Percentiles rank a stretch among this genome's conserved stretches.
Evolutionary conservation across 352 stramenopile species (phyloP).

Genomic region (Paralagenidium karlingii): DNA sequence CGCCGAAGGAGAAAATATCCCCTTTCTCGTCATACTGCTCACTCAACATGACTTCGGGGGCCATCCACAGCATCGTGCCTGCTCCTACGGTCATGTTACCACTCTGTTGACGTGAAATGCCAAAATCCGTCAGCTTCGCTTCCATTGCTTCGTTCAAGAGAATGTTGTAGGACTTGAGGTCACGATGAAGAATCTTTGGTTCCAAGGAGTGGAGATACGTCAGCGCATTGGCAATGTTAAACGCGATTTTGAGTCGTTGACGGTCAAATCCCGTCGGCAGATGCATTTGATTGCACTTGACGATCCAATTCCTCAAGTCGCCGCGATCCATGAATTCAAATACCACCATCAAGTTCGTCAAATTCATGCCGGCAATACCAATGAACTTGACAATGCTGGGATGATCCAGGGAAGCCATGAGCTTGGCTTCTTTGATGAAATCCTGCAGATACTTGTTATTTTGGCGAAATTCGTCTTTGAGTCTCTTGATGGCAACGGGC

Average conservation of each 20-base stretch:
- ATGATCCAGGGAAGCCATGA: slow-evolving; percentile 43
- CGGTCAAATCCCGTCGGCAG: slow-evolving; percentile 15
- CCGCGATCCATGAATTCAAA: slow-evolving; percentile 59
- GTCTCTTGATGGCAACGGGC: too few species aligned
- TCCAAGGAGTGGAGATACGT: slow-evolving; percentile 50
- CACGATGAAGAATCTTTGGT: slow-evolving; percentile 35
- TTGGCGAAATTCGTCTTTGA: too few species aligned
- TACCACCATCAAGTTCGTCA: slow-evolving; percentile 36
- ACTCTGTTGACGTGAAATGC: slow-evolving; percentile 23
- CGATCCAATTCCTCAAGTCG: slow-evolving; percentile 35
- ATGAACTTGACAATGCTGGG: slow-evolving; percentile 51
- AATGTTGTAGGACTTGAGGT: slow-evolving; percentile 53
- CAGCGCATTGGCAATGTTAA: slow-evolving; percentile 35
- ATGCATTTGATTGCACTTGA: slow-evolving; percentile 15
- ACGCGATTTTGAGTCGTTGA: slow-evolving; percentile 35
- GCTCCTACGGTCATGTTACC: slow-evolving; percentile 33
- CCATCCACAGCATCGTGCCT: slow-evolving; percentile 35
- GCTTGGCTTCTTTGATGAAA: too few species aligned
- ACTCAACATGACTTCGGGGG: slow-evolving; percentile 33
- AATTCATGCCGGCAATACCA: slow-evolving; percentile 42
- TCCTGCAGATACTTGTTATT: too few species aligned
- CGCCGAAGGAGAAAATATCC: slow-evolving; percentile 49
- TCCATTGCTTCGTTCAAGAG: slow-evolving; percentile 21
- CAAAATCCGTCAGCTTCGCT: slow-evolving; percentile 55
- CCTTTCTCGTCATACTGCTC: slow-evolving; percentile 26